Evolutionary conservation across 2,329 filamentous ascomycete species (phyloP), one percentile per base, ranked within the genome.

Genomic region (Claviceps citrina): DNA sequence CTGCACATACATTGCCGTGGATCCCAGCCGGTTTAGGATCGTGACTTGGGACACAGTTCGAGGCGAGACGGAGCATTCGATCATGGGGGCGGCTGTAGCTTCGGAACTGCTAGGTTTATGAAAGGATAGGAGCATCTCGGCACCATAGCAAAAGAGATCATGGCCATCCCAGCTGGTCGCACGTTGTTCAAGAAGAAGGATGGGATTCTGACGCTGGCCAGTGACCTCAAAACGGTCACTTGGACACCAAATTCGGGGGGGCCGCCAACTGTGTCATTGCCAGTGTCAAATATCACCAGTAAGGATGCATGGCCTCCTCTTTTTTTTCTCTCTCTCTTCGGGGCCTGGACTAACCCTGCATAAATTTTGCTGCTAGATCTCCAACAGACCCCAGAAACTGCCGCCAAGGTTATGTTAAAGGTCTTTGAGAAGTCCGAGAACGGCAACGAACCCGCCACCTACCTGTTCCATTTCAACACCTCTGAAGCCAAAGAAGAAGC

Each of bases 111-210:
- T 7, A 28, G 35, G 5, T 13, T 9, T 10, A 31, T 25, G 7
- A 12, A 16, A 32, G 13, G 15, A 35, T 24, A 34, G 24, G 26
- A 3, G 18, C 18, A 22, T 3, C 9, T 32, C 24, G 6, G 25
- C 31, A 16, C 8, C 9, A 27, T 12, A 31, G 7, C 30, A 3
- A 13, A 31, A 15, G 6, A 9, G 43, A 51, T 39, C 34, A 79
- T 80, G 76, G 63, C 71, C 22, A 59, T 69, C 46, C 76, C 74
- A 39, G 71, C 67, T 50, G 84, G 79, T 44, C 74, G 72, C 46
- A 78, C 81, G 39, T 68, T 78, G 43, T 96, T 91, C 71, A 96
- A 95, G 65, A 98, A 96, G 68, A 91, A 93, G 62, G 84, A 96
- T 67, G 91, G 91, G 57, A 74, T 75, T 44, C 66, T 98, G 53